Evolutionary conservation across 108 stramenopile species (phyloP), one percentile per base, ranked within the genome.

Genomic region (Cyclotella kingstonii): DNA sequence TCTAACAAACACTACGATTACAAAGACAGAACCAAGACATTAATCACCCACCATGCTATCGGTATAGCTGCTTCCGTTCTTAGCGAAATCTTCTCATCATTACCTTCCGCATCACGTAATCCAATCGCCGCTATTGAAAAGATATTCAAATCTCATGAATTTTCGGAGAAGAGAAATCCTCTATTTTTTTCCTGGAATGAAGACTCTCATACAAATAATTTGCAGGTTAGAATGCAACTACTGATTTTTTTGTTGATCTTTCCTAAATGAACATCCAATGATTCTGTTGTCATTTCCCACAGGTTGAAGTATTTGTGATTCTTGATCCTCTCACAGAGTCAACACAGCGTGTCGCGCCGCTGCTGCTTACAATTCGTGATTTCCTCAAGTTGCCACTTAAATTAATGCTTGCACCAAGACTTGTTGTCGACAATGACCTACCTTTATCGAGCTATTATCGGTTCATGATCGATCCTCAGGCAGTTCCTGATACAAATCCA

Each of bases 361-460:
- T 97, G 10, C 80, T 96, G 3, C 30, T 64, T 18, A 60, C 84
- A 0, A 64, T 95, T 41, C 90, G 91, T 3, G 95, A 96, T 60
- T 53, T 63, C 3, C 64, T 98, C 22, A 68, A 86, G 54, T 73
- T 93, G 3, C 84, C 81, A 5, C 36, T 94, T 9, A 58, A 45
- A n/a, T 48, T 96, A 4, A 49, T 92, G 10, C 46, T 97, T 42
- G 60, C 68, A n/a, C 95, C 95, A 3, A 42, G 59, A 10, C 22
- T 63, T 27, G 54, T 89, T 33, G 45, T 93, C 19, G 82, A 76
- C 27, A 86, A 81, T 27, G 83, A 80, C n/a, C 50, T 93, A 9
- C 98, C 98, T 0, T 79, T 98, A 25, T 79, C 86, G 18, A 88
- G 81, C 50, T 99, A 93, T 74, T 99, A 97, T 77, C 86, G 96